A percentile compares a stretch with the other conserved stretches of the same genome.
Evolutionary conservation across 2,329 filamentous ascomycete species (phyloP).

Genomic region (Hymenoscyphus fraxineus): DNA sequence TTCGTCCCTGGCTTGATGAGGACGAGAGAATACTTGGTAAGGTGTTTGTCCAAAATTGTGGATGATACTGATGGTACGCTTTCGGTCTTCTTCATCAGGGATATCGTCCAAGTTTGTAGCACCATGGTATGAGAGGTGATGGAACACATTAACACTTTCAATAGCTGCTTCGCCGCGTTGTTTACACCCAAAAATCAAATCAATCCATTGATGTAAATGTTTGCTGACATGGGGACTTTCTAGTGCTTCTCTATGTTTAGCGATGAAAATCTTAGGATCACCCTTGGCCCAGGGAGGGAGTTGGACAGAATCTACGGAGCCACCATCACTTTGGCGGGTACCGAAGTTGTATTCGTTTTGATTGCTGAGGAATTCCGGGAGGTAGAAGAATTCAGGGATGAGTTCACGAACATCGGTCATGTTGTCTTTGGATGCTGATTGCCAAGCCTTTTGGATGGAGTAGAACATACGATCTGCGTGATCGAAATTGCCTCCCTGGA

Average conservation of each 20-base stretch:
- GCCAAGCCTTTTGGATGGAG: constrained; percentile 87
- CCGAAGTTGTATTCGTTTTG: constrained; percentile 95
- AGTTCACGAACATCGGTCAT: constrained; percentile 93
- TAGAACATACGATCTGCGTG: constrained; percentile 95
- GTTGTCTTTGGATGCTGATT: constrained; percentile 81
- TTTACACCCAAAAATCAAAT: constrained; percentile 90
- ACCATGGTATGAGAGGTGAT: constrained; percentile 91
- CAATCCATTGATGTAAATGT: constrained; percentile 91
- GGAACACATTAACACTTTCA: constrained; percentile 91
- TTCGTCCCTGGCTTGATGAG: constrained; percentile 75
- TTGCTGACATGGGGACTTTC: constrained; percentile 91
- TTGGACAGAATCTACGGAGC: constrained; percentile 77
- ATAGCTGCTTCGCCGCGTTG: constrained; percentile 90
- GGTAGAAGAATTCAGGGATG: constrained; percentile 94
- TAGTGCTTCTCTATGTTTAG: constrained; percentile 90
- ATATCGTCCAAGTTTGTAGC: constrained; percentile 91
- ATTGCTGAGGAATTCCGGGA: constrained; percentile 93
- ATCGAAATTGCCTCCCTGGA: constrained; percentile 95
- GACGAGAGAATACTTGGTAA: constrained; percentile 82
- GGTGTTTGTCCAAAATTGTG: constrained; percentile 99
- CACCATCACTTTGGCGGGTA: constrained; percentile 72
- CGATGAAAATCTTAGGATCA: constrained; percentile 91
- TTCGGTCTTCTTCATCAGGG: constrained; percentile 59
- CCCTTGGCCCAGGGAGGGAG: constrained; percentile 97
- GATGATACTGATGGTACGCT: constrained; percentile 80